Base-by-base conservation (phyloP, 176 grass and related monocot genomes). In the Otatea glauca region DNA sequence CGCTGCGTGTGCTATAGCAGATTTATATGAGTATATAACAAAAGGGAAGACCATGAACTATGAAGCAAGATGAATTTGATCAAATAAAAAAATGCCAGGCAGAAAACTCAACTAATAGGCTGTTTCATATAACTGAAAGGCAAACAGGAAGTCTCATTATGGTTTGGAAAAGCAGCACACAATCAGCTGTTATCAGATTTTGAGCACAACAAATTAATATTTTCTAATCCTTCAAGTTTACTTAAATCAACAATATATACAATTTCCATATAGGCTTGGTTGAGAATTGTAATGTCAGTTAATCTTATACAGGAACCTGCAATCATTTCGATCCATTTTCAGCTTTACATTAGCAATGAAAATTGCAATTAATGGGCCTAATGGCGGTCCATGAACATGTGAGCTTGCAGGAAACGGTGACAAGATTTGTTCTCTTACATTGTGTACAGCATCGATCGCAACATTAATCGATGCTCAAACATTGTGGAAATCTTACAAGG, bases 11-110 rank as follows among this genome's bases (percentile, higher is more conserved):
- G 39, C 68, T 10, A 24, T 17, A 1, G 6, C 14, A 42, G 38
- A 65, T 65, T 67, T 13, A n/a, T n/a, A n/a, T n/a, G n/a, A n/a
- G n/a, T 67, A 49, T 23, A 35, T 20, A 80, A 80, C 62, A 68
- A 14, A 66, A 50, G 63, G 48, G 13, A 38, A 48, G 27, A 51
- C 6, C 6, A 67, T 67, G 45, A 80, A 24, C n/a, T n/a, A n/a
- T n/a, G n/a, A n/a, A n/a, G 62, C 45, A 67, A 25, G 55, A 74
- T 51, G 39, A 32, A 16, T 72, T 72, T 45, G 44, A 50, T 50
- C n/a, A 27, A 72, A 60, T 60, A 21, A 60, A 24, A 23, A 60
- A 60, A 60, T 60, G 9, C 21, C 56, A 60, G n/a, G 0, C 3
- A 23, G 54, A 61, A 61, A 61, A 61, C 58, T 61, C 58, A 61